Base-by-base conservation (phyloP, 257 asterid genomes). In the Solanum tarijense region DNA sequence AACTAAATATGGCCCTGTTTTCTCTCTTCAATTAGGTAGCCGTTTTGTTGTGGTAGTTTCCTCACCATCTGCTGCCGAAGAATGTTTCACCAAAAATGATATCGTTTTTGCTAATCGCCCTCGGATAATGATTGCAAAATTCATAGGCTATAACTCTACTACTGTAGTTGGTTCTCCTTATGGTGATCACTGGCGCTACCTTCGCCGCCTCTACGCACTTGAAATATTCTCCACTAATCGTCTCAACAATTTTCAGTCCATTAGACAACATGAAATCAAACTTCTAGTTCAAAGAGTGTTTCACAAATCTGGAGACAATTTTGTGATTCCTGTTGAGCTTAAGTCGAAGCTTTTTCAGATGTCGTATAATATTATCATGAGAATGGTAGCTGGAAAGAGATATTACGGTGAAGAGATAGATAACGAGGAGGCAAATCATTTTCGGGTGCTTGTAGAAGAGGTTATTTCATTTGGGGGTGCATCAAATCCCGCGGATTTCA, bases 81-180 rank as follows among this genome's bases (percentile, higher is more conserved):
- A 94, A 86, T 94, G 98, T 39, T 94, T 94, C 93, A 94, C 93
- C 69, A 90, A 87, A 21, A 95, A 94, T 86, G 96, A 95, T 75
- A 29, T 91, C 38, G 90, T 91, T 0, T 58, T 95, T 5, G 95
- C 98, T 71, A 90, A 91, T 79, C 83, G 96, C 29, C 95, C 98
- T 4, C 91, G 88, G 27, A 58, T 87, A 41, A 5, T 90, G n/a
- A 3, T 87, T 1, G 93, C 88, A 12, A 92, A 94, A 9, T 91
- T 91, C 90, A 12, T 94, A 27, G 96, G 96, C 86, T 94, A 93
- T 87, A 89, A 92, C 87, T 72, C 88, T 84, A 89, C 92, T 58
- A 69, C 88, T 78, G 20, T 94, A 0, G 62, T 4, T 3, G 87
- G 43, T 36, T 32, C 93, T n/a, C 89, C 95, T 4, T 92, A 92